Conservation (phyloP, 1,284 basidiomycete species). For the Heterobasidion occidentale region DNA sequence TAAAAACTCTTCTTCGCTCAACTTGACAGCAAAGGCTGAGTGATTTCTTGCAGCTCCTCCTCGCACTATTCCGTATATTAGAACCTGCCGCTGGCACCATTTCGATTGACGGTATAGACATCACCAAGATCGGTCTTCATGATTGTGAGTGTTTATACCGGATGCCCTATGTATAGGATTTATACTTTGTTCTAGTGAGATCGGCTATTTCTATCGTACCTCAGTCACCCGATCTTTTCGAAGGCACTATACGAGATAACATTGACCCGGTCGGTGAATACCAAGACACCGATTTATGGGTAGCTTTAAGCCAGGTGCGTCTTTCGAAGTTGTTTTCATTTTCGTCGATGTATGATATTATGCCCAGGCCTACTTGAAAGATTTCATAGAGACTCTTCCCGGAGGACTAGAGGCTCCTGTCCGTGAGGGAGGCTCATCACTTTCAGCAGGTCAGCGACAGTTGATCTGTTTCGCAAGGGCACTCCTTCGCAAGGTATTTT, state of each 20-base stretch:
- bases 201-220: conserved; percentile 86
- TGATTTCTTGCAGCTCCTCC: conserved; percentile 34
- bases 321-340: conserved; percentile 6
- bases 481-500: conserved; percentile 65
- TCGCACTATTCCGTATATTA: conserved; percentile 75
- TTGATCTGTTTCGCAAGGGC: conserved; percentile 80
- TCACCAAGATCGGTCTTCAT: conserved; percentile 76
- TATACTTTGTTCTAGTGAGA: conserved; percentile 38
- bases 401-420: conserved; percentile 73
- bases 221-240: conserved; percentile 76
- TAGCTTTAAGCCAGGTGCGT: conserved; percentile 65
- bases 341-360: not conserved
- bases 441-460: conserved; percentile 83
- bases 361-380: conserved; percentile 50
- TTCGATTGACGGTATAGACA: conserved; percentile 78
- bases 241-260: conserved; percentile 81
- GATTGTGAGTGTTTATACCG: conserved; percentile 41
- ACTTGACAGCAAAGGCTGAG: not conserved
- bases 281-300: conserved; percentile 78
- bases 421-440: conserved; percentile 75
- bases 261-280: conserved; percentile 72
- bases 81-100: conserved; percentile 80
- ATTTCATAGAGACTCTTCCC: conserved; percentile 66
- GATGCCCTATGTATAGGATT: conserved; percentile 1
- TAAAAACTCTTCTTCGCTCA: conserved; percentile 28